Base-by-base conservation (phyloP, 2,329 filamentous ascomycete genomes). In the Capronia americana region DNA sequence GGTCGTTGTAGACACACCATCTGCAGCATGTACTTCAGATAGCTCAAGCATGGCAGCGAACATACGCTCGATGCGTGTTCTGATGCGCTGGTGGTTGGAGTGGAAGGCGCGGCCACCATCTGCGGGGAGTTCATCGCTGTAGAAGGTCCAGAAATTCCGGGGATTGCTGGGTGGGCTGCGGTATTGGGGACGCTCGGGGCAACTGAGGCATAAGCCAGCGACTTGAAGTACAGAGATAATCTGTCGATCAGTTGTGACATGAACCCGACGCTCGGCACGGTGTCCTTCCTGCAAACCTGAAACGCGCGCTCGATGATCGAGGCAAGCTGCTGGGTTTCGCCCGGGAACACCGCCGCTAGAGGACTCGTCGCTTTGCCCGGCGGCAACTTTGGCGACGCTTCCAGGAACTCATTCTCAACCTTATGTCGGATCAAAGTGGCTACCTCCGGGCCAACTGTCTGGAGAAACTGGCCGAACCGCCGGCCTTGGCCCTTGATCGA, bases 391-490 rank as follows among this genome's bases (percentile, higher is more conserved):
- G 65, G 69, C 20, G 66, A 67, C 67, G 61, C 79, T 65, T 32
- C 78, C 73, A 63, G 79, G 74, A 70, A 82, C 75, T 61, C 76
- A 73, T 63, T 75, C 77, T 74, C 82, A 76, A 28, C 79, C 77
- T 70, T 77, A 74, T 74, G 80, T 77, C 59, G 79, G 74, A 67
- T 79, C 76, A 74, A 80, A 59, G 54, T 56, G 17, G 60, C 56
- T 73, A 73, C 56, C 58, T 67, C 69, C 20, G 56, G 2, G 0
- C 62, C 65, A n/a, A 69, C 57, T 28, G n/a, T 58, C 7, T 63
- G 32, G 5, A 67, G 59, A 58, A 66, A 38, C 12, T 68, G 61
- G 3, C 63, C 50, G 38, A 70, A 67, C n/a, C 64, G 57, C 23
- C n/a, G 38, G 46, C 53, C 48, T 11, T 54, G 57, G 10, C 53